Conservation (phyloP, 805 yeast genomes). For the Candida argentea region DNA sequence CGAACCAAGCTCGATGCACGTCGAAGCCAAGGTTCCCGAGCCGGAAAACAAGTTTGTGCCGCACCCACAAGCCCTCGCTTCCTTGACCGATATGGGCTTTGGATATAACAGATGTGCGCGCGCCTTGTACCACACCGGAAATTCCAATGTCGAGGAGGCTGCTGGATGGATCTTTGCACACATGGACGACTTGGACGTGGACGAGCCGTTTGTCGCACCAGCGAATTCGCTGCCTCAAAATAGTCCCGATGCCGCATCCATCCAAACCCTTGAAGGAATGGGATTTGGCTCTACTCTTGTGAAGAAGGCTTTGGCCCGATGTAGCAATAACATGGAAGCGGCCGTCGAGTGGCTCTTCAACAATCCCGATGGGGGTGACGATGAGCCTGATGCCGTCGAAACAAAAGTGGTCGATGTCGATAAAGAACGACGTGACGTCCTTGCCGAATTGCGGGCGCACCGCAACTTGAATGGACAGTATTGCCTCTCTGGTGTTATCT, state of each 20-base stretch:
- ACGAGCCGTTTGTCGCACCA: constrained; percentile 40
- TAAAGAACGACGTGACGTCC: constrained; percentile 10
- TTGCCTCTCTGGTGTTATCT: constrained; percentile 52
- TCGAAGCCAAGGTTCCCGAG: constrained; percentile 9
- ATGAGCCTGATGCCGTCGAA: constrained; percentile 19
- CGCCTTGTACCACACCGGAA: constrained; percentile 69
- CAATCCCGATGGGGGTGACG: constrained; percentile 73
- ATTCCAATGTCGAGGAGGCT: constrained; percentile 55
- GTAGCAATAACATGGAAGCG: constrained; percentile 51
- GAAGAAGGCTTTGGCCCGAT: constrained; percentile 59
- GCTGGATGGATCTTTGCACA: constrained; percentile 87
- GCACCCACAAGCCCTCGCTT: constrained; percentile 41
- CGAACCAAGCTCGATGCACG: constrained; percentile 15
- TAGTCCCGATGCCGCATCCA: constrained; percentile 23
- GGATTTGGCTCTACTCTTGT: constrained; percentile 65
- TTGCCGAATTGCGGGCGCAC: constrained; percentile 6
- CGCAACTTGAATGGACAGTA: constrained; percentile 24
- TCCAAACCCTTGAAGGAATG: constrained; percentile 53
- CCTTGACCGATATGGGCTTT: constrained; percentile 81
- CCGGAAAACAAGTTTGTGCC: constrained; percentile 33
- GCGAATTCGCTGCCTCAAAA: constrained; percentile 13
- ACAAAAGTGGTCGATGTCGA: constrained; percentile 17
- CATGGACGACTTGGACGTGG: constrained; percentile 76
- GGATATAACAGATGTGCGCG: constrained; percentile 51
- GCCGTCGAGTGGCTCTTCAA: constrained; percentile 89